A percentile compares a stretch with the other conserved stretches of the same genome.
Evolutionary conservation across 345 rosid genomes (phyloP).

Genomic region (Populus pruinosa): DNA sequence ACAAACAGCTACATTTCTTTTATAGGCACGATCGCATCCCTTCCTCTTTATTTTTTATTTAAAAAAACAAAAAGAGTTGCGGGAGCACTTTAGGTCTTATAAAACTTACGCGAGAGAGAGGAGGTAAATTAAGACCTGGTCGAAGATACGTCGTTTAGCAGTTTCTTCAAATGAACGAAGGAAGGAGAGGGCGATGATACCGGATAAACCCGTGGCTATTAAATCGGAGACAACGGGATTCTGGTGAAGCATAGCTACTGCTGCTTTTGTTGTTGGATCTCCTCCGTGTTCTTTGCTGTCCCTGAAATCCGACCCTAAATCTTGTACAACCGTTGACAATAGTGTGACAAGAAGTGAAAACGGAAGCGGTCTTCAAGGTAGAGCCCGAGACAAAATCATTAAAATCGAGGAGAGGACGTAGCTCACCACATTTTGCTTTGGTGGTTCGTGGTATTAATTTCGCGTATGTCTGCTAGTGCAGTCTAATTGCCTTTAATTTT

Average conservation of each 20-base stretch:
- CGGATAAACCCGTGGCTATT: slow-evolving; percentile 41
- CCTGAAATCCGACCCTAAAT: slow-evolving; percentile 5
- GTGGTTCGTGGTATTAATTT: neutral
- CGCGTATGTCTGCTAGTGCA: too few relatives aligned
- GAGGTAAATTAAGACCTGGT: slow-evolving; percentile 39
- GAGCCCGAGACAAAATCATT: neutral
- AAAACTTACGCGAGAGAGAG: neutral
- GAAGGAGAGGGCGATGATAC: slow-evolving; percentile 39
- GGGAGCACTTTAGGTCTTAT: neutral
- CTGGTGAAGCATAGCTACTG: slow-evolving; percentile 39
- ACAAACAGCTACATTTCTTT: too few relatives aligned
- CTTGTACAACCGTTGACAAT: neutral
- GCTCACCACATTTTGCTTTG: neutral
- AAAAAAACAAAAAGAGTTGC: neutral
- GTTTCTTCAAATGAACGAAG: slow-evolving; percentile 64
- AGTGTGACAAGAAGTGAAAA: neutral
- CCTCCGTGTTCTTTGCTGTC: neutral
- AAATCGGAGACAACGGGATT: slow-evolving; percentile 53
- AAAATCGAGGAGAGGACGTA: neutral
- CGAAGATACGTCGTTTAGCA: slow-evolving; percentile 56
- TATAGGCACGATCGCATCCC: too few relatives aligned
- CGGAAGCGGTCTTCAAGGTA: neutral
- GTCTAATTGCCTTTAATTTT: too few relatives aligned
- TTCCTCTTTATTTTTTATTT: too few relatives aligned
- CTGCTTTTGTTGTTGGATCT: slow-evolving; percentile 11